These are phyloP conservation scores for Spergularia azorica DNA, from an alignment of 179 eudicot species.

Conservation along the genomic window DNA sequence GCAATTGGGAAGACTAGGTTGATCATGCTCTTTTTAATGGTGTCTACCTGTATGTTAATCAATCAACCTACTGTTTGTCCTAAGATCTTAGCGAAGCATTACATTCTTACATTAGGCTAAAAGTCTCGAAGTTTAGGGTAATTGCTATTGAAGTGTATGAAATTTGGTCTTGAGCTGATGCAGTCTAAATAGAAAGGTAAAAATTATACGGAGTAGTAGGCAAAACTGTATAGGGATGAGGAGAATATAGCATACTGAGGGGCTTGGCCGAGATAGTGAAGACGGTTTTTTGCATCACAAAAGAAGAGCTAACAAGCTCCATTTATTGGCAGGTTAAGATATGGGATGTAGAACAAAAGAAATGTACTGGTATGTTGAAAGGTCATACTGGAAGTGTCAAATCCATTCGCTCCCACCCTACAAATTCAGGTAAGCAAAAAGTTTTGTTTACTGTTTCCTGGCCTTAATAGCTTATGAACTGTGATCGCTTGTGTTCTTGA, in stretches of 20 bases:
- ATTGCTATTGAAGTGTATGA: too few relatives aligned
- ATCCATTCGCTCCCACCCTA: constrained; percentile 75
- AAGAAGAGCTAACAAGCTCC: neutral
- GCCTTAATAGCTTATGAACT: neutral
- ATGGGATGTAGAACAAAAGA: constrained; percentile 74
- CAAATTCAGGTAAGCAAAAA: constrained; percentile 59
- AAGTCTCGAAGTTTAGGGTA: neutral
- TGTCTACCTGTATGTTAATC: neutral
- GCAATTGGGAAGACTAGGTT: neutral
- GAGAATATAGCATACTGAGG: neutral
- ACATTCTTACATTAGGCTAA: neutral
- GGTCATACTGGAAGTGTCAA: constrained; percentile 91
- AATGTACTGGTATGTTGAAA: constrained; percentile 51
- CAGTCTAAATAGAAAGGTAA: neutral
- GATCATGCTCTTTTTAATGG: neutral
- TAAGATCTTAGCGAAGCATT: neutral
- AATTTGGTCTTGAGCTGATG: neutral
- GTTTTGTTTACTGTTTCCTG: constrained; percentile 2
- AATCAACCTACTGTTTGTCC: neutral
- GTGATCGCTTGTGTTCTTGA: constrained; percentile 9
- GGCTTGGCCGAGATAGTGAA: neutral
- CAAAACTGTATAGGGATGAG: neutral
- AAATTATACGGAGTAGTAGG: neutral
- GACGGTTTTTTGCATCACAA: neutral
- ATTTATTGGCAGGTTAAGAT: constrained; percentile 60